Percentiles rank a stretch among this genome's conserved stretches.
Evolutionary conservation across 768 basidiomycete genomes (phyloP).

Genomic region (Rhizopogon roseolus): DNA sequence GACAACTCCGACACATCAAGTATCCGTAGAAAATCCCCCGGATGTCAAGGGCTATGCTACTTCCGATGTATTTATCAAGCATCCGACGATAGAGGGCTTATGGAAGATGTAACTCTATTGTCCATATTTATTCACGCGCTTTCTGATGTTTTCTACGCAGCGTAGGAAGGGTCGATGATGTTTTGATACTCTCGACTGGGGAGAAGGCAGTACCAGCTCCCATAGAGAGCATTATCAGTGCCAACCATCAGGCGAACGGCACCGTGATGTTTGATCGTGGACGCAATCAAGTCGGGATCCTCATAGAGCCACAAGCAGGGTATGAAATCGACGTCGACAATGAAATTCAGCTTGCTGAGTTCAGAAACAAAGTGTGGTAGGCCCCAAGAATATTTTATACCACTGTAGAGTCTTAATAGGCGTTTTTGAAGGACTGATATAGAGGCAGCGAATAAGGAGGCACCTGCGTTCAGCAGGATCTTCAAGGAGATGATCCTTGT

Average conservation of each 20-base stretch:
- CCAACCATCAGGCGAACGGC: slow-evolving; percentile 14
- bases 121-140: not conserved
- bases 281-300: slow-evolving; percentile 27
- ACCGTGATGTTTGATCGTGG: slow-evolving; percentile 31
- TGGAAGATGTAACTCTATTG: slow-evolving; percentile 27
- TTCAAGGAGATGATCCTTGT: slow-evolving; percentile 55
- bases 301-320: slow-evolving; percentile 22
- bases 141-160: not conserved
- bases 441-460: slow-evolving; percentile 38
- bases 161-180: slow-evolving; percentile 32
- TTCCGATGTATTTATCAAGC: slow-evolving; percentile 37
- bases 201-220: slow-evolving; percentile 20
- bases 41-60: slow-evolving; percentile 39
- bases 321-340: slow-evolving; percentile 16
- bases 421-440: slow-evolving; percentile 31
- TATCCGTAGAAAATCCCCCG: slow-evolving; percentile 28
- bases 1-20: not conserved
- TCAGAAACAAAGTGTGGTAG: slow-evolving; percentile 29
- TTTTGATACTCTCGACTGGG: slow-evolving; percentile 21
- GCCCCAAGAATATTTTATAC: not conserved
- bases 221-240: slow-evolving; percentile 23
- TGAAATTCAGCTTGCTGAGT: slow-evolving; percentile 17
- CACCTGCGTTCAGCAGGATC: slow-evolving; percentile 39
- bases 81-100: slow-evolving; percentile 34
- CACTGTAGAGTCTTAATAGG: not conserved